Conservation (phyloP, 129 eudicot species). For the Helianthus tuberosus region DNA sequence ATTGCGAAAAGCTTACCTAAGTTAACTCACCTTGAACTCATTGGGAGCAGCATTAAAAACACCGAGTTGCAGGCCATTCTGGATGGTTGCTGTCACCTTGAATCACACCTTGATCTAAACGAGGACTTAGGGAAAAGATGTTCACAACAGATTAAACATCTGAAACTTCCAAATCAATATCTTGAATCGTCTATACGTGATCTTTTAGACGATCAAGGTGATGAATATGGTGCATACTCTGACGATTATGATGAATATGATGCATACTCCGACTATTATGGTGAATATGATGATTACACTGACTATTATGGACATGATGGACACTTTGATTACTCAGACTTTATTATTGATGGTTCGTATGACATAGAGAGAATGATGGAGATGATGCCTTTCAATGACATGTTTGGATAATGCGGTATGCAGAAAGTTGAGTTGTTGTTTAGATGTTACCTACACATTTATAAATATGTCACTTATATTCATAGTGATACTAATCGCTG, state of each 20-base stretch:
- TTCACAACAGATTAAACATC: slow-evolving; percentile 1
- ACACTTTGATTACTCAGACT: not conserved
- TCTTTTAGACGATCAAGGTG: not conserved
- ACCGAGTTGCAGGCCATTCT: slow-evolving; percentile 9
- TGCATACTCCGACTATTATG: not conserved
- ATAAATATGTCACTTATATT: not conserved
- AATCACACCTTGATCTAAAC: not conserved
- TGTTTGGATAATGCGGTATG: not conserved
- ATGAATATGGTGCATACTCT: too few species aligned
- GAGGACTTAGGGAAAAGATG: slow-evolving; percentile 1
- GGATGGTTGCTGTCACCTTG: not conserved
- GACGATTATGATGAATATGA: too few species aligned
- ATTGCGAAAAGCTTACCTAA: not conserved
- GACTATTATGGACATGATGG: not conserved
- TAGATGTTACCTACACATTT: not conserved
- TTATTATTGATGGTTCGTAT: too few species aligned
- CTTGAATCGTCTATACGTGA: not conserved
- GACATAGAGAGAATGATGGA: too few species aligned
- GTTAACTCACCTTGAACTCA: not conserved
- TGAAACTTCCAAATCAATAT: not conserved
- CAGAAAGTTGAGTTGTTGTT: slow-evolving; percentile 1
- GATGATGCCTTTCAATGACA: not conserved
- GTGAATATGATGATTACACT: not conserved
- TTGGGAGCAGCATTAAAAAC: not conserved
- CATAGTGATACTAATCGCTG: not conserved